Conservation (phyloP, 306 rosid species). For the Quillaja saponaria region DNA sequence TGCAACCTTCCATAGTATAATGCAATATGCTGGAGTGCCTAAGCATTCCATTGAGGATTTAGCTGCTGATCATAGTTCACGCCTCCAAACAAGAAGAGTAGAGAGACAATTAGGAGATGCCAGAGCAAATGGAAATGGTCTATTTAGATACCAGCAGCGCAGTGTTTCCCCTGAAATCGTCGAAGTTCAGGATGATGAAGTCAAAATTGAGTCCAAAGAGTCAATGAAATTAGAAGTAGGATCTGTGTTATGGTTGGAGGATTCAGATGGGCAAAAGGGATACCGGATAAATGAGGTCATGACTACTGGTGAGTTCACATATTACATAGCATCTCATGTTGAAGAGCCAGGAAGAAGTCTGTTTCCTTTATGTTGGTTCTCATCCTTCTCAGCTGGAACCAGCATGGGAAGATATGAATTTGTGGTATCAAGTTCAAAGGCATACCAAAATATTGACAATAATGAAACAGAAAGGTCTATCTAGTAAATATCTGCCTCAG, state of each 20-base stretch:
- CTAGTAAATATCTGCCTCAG: slow-evolving; percentile 84
- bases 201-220: slow-evolving; percentile 63
- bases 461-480: slow-evolving; percentile 86
- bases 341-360: slow-evolving; percentile 78
- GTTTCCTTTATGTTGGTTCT: slow-evolving; percentile 81
- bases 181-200: slow-evolving; percentile 81
- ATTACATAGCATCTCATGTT: slow-evolving; percentile 70
- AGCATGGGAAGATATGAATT: slow-evolving; percentile 97
- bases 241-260: slow-evolving; percentile 83
- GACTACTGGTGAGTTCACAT: slow-evolving; percentile 53
- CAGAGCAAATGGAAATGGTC: slow-evolving; percentile 69
- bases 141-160: slow-evolving; percentile 64
- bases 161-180: slow-evolving; percentile 87
- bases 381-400: slow-evolving; percentile 89
- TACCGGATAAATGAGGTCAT: slow-evolving; percentile 72
- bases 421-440: slow-evolving; percentile 99
- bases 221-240: slow-evolving; percentile 81
- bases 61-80: slow-evolving; percentile 96
- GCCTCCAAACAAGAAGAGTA: slow-evolving; percentile 82
- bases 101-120: slow-evolving; percentile 83
- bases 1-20: slow-evolving; percentile 86
- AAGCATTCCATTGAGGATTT: slow-evolving; percentile 86
- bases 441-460: slow-evolving; percentile 84
- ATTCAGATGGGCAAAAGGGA: slow-evolving; percentile 80
- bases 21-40: slow-evolving; percentile 84